Evolutionary conservation across 108 stramenopile species (phyloP).

Genomic region (Skeletonema menzelii): DNA sequence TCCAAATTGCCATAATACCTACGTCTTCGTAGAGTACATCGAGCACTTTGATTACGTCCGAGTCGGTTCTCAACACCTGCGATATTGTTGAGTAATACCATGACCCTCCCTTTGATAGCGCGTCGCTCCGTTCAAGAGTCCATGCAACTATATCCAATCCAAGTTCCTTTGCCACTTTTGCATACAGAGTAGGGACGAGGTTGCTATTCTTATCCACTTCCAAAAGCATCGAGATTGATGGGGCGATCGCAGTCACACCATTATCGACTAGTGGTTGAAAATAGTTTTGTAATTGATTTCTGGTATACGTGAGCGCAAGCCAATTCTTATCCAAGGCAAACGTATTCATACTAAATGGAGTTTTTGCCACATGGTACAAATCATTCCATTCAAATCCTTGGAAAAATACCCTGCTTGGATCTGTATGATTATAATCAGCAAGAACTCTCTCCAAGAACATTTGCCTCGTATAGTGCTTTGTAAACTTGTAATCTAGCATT

Average conservation of each 20-base stretch:
- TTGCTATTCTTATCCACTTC: background rate
- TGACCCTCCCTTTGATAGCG: background rate
- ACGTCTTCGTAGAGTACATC: constrained; percentile 9
- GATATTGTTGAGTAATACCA: constrained; percentile 15
- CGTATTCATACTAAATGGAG: background rate
- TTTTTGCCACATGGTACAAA: constrained; percentile 11
- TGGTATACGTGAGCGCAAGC: background rate
- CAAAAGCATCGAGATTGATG: constrained; percentile 12
- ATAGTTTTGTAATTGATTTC: constrained; percentile 3
- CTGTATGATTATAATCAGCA: background rate
- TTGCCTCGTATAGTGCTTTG: background rate
- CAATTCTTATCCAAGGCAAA: constrained; percentile 10
- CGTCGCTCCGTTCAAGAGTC: constrained; percentile 9
- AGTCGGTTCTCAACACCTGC: constrained; percentile 6
- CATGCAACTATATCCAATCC: constrained; percentile 14
- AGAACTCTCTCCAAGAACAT: background rate
- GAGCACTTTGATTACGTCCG: constrained; percentile 13
- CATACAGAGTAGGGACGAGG: constrained; percentile 6
- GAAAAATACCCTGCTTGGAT: background rate
- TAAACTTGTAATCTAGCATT: background rate
- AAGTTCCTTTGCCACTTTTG: constrained; percentile 11
- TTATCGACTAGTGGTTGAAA: constrained; percentile 11
- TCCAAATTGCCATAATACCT: constrained; percentile 12
- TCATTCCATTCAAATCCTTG: constrained; percentile 11
- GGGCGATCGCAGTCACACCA: constrained; percentile 4